These are phyloP conservation scores for Lactifluus pinguis DNA, from an alignment of 768 basidiomycete genomes.

Conservation along the genomic window DNA sequence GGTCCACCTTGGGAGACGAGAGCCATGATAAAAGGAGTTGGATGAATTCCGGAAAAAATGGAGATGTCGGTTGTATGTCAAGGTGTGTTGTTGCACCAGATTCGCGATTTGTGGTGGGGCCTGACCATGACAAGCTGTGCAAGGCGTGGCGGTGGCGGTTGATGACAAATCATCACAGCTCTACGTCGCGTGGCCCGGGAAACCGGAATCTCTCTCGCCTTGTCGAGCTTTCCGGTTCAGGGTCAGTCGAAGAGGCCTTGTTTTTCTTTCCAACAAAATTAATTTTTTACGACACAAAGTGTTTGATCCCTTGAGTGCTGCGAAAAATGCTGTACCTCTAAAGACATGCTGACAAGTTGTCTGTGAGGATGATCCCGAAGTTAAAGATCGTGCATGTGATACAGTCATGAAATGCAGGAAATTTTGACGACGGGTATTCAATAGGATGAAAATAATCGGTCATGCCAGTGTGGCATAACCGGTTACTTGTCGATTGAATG, in stretches of 20 bases:
- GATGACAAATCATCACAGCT: neutral
- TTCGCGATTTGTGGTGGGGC: neutral
- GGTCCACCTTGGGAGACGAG: neutral
- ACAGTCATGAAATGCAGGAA: neutral
- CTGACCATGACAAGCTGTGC: neutral
- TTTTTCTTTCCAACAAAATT: too few species aligned
- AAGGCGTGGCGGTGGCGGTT: neutral
- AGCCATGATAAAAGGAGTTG: neutral
- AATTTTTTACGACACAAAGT: too few species aligned
- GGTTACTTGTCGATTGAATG: too few species aligned
- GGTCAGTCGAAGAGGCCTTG: too few species aligned
- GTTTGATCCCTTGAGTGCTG: too few species aligned
- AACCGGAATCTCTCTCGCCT: neutral
- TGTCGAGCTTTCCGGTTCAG: neutral
- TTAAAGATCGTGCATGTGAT: neutral
- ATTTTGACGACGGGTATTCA: neutral
- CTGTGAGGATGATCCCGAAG: too few species aligned
- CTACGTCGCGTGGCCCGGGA: neutral
- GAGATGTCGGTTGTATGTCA: neutral
- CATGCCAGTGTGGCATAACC: too few species aligned
- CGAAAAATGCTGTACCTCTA: too few species aligned
- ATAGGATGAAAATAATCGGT: neutral
- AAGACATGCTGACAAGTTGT: too few species aligned
- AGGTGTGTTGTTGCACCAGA: neutral
- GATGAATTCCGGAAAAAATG: neutral